Percentiles rank a stretch among this genome's conserved stretches.
These are phyloP conservation scores for Colletotrichum sp. DNA, from an alignment of 2,329 filamentous ascomycete species.

Conservation along the genomic window DNA sequence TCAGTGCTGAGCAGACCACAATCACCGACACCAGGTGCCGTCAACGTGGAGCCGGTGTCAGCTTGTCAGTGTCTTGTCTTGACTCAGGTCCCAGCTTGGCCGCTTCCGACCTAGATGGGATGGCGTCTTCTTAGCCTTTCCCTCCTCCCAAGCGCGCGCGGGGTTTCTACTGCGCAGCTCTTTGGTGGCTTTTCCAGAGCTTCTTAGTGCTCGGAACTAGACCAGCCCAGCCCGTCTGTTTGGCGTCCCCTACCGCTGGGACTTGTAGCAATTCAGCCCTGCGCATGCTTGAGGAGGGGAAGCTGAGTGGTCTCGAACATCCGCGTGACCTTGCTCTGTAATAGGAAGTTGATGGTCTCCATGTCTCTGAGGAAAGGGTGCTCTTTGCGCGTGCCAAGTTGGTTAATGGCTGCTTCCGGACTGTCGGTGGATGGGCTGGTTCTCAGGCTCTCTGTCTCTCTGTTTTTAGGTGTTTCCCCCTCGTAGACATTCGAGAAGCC, in stretches of 20 bases:
- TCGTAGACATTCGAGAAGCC: not conserved
- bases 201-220: not conserved
- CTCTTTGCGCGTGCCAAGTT: not conserved
- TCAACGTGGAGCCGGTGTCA: not conserved
- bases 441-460: not conserved
- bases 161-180: not conserved
- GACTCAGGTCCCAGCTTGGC: not conserved
- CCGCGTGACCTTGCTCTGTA: not conserved
- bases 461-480: not conserved
- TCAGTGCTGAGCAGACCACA: not conserved
- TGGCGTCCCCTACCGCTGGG: not conserved
- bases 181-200: not conserved
- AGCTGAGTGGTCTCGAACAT: not conserved
- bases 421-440: not conserved
- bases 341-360: not conserved
- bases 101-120: not conserved
- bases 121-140: not conserved
- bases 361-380: not conserved
- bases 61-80: not conserved
- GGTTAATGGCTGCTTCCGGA: not conserved
- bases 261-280: not conserved
- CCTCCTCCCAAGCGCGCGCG: not conserved
- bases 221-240: not conserved
- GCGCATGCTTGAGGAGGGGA: not conserved
- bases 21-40: not conserved